These are phyloP conservation scores for Leishmania gerbilli DNA, from an alignment of 208 protist species.

Conservation along the genomic window DNA sequence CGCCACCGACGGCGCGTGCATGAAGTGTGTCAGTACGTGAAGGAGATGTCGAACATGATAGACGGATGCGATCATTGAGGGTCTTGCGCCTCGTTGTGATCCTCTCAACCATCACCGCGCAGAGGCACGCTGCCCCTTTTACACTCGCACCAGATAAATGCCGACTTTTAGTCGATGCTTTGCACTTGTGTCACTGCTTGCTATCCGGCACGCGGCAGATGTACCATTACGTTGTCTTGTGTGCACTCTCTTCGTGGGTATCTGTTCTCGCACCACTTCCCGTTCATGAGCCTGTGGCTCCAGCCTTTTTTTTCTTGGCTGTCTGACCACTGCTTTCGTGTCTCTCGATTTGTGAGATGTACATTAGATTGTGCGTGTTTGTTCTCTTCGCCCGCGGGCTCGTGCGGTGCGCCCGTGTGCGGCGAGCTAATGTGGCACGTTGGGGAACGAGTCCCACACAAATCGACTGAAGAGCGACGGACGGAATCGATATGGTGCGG, in stretches of 20 bases:
- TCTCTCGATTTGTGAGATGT: neutral
- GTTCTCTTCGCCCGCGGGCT: neutral
- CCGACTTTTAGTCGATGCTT: neutral
- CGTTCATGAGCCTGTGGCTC: neutral
- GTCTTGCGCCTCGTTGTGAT: neutral
- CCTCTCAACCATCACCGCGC: neutral
- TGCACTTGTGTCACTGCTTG: neutral
- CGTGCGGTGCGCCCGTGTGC: neutral
- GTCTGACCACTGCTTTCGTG: neutral
- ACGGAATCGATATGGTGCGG: too few species aligned
- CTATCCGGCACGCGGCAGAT: neutral
- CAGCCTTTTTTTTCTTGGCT: neutral
- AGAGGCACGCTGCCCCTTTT: neutral
- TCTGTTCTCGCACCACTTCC: neutral
- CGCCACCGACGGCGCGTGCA: conserved; percentile 66
- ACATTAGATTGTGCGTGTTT: conserved; percentile 3
- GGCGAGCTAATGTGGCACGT: neutral
- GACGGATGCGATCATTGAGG: conserved; percentile 15
- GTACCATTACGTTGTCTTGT: neutral
- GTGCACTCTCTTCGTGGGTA: neutral
- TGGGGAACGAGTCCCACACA: neutral
- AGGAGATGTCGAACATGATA: conserved; percentile 37
- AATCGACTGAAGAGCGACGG: neutral
- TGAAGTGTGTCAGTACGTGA: conserved; percentile 73
- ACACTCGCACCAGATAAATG: neutral